Evolutionary conservation across 371 early-diverging fungal species (phyloP).

Genomic region (Lichtheimia corymbifera): DNA sequence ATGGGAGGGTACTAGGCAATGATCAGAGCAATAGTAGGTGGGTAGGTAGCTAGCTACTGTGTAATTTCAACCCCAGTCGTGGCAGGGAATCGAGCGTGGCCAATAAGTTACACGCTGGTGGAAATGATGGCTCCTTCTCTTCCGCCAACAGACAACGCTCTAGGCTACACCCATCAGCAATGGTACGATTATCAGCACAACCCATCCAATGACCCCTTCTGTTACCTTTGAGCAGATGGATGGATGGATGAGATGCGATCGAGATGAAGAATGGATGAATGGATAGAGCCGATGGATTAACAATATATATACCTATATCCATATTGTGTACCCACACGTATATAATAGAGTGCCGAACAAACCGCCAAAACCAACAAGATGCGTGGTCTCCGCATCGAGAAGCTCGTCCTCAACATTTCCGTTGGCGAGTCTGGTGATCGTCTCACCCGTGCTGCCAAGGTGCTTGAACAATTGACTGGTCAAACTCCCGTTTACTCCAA

Average conservation of each 20-base stretch:
- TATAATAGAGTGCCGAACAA: slow-evolving; percentile 13
- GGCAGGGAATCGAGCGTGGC: too few species aligned
- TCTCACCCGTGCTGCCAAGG: slow-evolving; percentile 99
- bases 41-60: too few species aligned
- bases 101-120: too few species aligned
- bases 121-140: not conserved
- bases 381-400: slow-evolving; percentile 82
- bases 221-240: too few species aligned
- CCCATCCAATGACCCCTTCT: not conserved
- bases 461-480: slow-evolving; percentile 99
- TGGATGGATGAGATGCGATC: slow-evolving; percentile 3
- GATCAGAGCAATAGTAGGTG: too few species aligned
- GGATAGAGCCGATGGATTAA: not conserved
- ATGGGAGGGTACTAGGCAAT: too few species aligned
- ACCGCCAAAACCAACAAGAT: slow-evolving; percentile 3
- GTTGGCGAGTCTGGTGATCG: slow-evolving; percentile 99
- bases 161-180: slow-evolving; percentile 8
- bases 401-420: slow-evolving; percentile 98
- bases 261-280: slow-evolving; percentile 8
- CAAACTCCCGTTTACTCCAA: slow-evolving; percentile 99
- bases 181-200: slow-evolving; percentile 2
- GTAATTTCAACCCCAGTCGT: too few species aligned
- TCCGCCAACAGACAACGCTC: slow-evolving; percentile 1
- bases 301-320: not conserved
- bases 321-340: not conserved